A percentile compares a stretch with the other conserved stretches of the same genome.
phyloP scores from a whole-genome alignment of 768 basidiomycete genomes.

The Amanita thiersii region DNA sequence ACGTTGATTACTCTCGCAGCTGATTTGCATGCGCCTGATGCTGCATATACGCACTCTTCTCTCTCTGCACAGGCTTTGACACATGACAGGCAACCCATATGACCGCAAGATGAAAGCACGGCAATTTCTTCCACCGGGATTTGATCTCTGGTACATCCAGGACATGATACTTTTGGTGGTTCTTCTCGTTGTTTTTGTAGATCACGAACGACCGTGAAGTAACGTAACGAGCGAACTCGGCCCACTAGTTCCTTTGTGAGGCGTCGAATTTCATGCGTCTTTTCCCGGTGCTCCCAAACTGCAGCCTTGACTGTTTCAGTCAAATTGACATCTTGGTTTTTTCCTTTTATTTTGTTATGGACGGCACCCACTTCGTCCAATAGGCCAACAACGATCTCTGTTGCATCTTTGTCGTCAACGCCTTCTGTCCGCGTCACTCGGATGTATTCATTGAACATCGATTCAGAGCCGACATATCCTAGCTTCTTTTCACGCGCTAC shows the following conservation, averaged over 20 bases:
- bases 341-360: conserved; percentile 36
- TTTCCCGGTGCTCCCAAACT: conserved; percentile 79
- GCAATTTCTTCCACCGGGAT: conserved; percentile 65
- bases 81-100: conserved; percentile 74
- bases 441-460: conserved; percentile 73
- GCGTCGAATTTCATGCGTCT: conserved; percentile 78
- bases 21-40: conserved; percentile 64
- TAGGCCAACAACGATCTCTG: conserved; percentile 47
- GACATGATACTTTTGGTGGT: conserved; percentile 54
- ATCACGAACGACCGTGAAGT: conserved; percentile 87
- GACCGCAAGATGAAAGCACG: conserved; percentile 88
- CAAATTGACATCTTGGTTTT: conserved; percentile 48
- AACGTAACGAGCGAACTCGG: conserved; percentile 83
- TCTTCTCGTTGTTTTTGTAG: conserved; percentile 67
- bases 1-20: conserved; percentile 78
- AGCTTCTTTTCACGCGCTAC: conserved; percentile 63
- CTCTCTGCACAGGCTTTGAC: conserved; percentile 64
- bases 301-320: conserved; percentile 50
- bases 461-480: conserved; percentile 55
- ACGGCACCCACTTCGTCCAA: conserved; percentile 54
- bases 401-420: conserved; percentile 75
- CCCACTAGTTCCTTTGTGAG: conserved; percentile 86
- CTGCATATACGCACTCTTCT: conserved; percentile 76
- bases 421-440: conserved; percentile 62
- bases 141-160: conserved; percentile 45